Evolutionary conservation across 2,329 filamentous ascomycete genomes (phyloP).

Genomic region (Blastomyces gilchristii): DNA sequence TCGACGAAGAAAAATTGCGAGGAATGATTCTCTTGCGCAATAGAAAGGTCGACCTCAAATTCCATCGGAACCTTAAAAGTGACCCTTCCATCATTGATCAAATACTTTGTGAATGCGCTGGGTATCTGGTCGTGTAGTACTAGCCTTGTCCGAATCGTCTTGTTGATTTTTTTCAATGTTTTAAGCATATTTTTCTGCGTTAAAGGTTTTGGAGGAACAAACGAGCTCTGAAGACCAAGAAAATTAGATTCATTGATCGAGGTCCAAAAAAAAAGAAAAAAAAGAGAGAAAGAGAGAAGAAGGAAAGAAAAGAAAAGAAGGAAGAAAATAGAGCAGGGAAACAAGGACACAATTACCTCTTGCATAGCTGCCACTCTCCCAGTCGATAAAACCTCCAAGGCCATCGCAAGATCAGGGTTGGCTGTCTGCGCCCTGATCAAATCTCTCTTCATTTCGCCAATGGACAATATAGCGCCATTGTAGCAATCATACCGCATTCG

Average conservation of each 20-base stretch:
- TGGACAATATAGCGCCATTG: slow-evolving; percentile 48
- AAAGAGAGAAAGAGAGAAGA: no score
- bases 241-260: background rate
- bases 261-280: background rate
- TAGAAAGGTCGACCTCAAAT: slow-evolving; percentile 86
- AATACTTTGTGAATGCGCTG: slow-evolving; percentile 63
- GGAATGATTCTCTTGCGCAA: slow-evolving; percentile 71
- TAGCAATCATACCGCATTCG: slow-evolving; percentile 53
- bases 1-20: slow-evolving; percentile 93
- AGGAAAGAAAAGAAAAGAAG: no score
- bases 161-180: slow-evolving; percentile 72
- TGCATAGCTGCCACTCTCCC: slow-evolving; percentile 70
- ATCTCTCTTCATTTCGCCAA: slow-evolving; percentile 63
- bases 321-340: no score
- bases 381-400: slow-evolving; percentile 70
- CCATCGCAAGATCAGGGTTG: slow-evolving; percentile 84
- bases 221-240: slow-evolving; percentile 49
- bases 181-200: slow-evolving; percentile 61
- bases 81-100: slow-evolving; percentile 72
- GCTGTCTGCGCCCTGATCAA: slow-evolving; percentile 65
- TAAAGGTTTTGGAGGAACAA: slow-evolving; percentile 62
- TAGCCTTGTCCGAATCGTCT: slow-evolving; percentile 69
- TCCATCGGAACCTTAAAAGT: slow-evolving; percentile 76
- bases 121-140: slow-evolving; percentile 78
- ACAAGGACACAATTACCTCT: slow-evolving; percentile 44